Base-by-base conservation (phyloP, 164 flowering plant species). In the Aristolochia californica region DNA sequence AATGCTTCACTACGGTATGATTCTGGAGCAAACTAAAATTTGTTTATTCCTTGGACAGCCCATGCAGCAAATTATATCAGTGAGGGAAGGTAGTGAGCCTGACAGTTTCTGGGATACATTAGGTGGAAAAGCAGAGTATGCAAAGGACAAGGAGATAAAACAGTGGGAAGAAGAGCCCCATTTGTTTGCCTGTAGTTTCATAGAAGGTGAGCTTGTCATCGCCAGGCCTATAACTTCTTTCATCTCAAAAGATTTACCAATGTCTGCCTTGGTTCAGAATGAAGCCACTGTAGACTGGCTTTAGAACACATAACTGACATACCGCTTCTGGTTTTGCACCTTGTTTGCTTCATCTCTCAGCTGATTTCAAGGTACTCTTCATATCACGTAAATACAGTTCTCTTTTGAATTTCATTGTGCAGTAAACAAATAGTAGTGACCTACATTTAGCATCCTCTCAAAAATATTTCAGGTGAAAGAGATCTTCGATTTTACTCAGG, bases 21-120 rank as follows among this genome's bases (percentile, higher is more conserved):
- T 34, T 34, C 1, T 2, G 4, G 10, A 34, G 10, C 40, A 2
- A 7, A 34, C 10, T 34, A 34, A 34, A 34, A 4, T 20, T 47
- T 47, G 18, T 20, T 20, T 47, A 2, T 17, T 20, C 22, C 50
- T 47, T 17, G 22, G 5, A 17, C 87, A 94, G 99, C 97, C 96
- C 60, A 80, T 90, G 72, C 60, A 73, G 44, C 99, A 87, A 61
- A 72, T 78, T 43, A 90, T 70, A 73, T 65, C 87, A 66, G 93
- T 75, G 72, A 94, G 84, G 66, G 99, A 90, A 74, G 97, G 97
- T 58, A 44, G 87, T 24, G 99, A 94, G 69, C 68, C 79, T 59
- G 97, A 94, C 62, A 90, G 79, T 54, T 94, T 90, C 65, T 94
- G 99, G 99, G 82, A 78, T 16, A 63, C 88, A 67, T 68, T 94